Percentiles rank a stretch among this genome's conserved stretches.
phyloP scores from a whole-genome alignment of 352 stramenopile species.

The Phytophthora pistaciae region DNA sequence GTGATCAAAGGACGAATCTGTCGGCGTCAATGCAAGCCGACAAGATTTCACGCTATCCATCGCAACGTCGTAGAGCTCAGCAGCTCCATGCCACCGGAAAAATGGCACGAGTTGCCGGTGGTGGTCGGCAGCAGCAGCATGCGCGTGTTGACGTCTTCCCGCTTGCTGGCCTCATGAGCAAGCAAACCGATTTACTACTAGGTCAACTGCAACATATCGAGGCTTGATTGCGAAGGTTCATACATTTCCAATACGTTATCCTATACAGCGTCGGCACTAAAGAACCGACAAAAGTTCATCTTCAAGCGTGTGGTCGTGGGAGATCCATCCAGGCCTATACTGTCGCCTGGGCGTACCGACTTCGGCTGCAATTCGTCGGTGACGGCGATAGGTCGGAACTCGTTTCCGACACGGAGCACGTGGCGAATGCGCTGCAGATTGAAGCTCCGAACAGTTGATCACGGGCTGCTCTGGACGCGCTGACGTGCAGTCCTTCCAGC shows the following conservation, averaged over 20 bases:
- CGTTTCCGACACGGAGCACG: conserved; percentile 35
- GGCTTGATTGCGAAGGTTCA: background rate
- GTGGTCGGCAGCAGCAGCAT: background rate
- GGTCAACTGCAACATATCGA: background rate
- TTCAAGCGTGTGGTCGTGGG: conserved; percentile 6
- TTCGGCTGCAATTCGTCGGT: conserved; percentile 15
- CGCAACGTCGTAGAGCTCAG: background rate
- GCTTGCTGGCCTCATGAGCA: background rate
- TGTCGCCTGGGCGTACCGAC: conserved; percentile 8
- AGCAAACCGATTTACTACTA: background rate
- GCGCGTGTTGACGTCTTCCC: background rate
- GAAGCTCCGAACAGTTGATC: conserved; percentile 31
- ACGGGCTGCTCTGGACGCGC: conserved; percentile 29
- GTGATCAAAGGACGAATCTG: background rate
- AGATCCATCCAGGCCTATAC: conserved; percentile 7
- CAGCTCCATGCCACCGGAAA: background rate
- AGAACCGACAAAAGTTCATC: conserved; percentile 22
- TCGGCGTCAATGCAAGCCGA: too few relatives aligned
- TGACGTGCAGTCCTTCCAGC: conserved; percentile 33
- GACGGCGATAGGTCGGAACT: conserved; percentile 33
- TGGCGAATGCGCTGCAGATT: conserved; percentile 27
- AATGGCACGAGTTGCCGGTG: background rate
- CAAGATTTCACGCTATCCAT: background rate
- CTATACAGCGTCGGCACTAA: conserved; percentile 32
- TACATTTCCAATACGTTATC: conserved; percentile 25